Evolutionary conservation across 1,284 basidiomycete species (phyloP), one percentile per base, ranked within the genome.

Genomic region (Cryptococcus wingfieldii): DNA sequence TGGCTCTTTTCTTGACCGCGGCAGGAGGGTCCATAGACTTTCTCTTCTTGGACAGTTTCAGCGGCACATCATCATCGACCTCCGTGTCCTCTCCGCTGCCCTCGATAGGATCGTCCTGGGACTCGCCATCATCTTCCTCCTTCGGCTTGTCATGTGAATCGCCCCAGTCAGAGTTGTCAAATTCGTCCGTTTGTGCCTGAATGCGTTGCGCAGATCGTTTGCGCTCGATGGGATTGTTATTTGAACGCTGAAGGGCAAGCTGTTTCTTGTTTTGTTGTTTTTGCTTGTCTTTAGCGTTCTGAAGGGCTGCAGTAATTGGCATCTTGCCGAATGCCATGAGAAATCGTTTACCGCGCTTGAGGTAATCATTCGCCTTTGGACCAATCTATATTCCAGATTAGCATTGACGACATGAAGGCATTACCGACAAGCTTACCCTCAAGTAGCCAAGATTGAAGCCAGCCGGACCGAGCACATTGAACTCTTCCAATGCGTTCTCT

Each of bases 31-130:
- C 38, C 14, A 38, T 27, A 16, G 47, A 41, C 38, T 39, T 49
- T 38, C 47, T 49, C 31, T 31, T 37, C 34, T 49, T 44, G 18
- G 42, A 4, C 42, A 19, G 18, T 25, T 18, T 37, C 13, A 69
- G 53, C 7, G 66, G 67, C 38, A 65, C 60, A 54, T 90, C 88
- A 56, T 87, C 86, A 50, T 63, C 63, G 41, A 60, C 63, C 19
- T 56, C 53, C 43, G 56, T 56, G 16, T 53, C 62, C 44, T 62
- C 62, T 41, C 49, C 56, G 38, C 47, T 47, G 41, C 46, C 31
- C 38, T 38, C 45, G 39, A 59, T 66, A 12, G 59, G 61, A 49
- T 61, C 56, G 47, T 51, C 50, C 12, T 47, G 44, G 13, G 62
- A 50, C 16, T 46, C 53, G 23, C 47, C 53, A 38, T 27, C 23